These are phyloP conservation scores for Capsaspora owczarzaki DNA, from an alignment of 78 protist genomes.

Conservation along the genomic window DNA sequence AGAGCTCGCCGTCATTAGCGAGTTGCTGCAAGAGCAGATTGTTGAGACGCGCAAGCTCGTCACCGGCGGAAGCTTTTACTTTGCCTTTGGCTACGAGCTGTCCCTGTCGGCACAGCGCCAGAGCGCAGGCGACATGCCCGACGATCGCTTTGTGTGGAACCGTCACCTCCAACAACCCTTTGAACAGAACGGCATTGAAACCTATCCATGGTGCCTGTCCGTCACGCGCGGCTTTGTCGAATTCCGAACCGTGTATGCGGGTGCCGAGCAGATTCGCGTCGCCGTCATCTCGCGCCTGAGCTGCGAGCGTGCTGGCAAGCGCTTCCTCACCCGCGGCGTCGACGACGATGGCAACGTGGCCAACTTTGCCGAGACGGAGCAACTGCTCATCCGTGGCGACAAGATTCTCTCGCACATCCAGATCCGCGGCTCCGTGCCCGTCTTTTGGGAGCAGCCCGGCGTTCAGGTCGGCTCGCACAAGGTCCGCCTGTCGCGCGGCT, in stretches of 20 bases:
- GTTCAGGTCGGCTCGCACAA: slow-evolving; percentile 7
- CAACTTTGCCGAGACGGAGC: slow-evolving; percentile 77
- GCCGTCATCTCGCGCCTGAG: slow-evolving; percentile 45
- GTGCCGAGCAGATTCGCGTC: neutral
- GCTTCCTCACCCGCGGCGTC: slow-evolving; percentile 73
- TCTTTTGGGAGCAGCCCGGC: slow-evolving; percentile 77
- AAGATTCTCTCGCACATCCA: slow-evolving; percentile 1
- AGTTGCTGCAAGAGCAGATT: too few species aligned
- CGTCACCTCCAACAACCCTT: neutral
- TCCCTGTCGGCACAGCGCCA: neutral
- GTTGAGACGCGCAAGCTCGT: slow-evolving; percentile 1
- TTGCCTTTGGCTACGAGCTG: neutral
- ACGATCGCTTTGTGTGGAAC: neutral
- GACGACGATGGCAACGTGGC: slow-evolving; percentile 80
- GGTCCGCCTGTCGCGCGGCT: slow-evolving; percentile 15
- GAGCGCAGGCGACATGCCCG: neutral
- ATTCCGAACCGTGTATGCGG: slow-evolving; percentile 6
- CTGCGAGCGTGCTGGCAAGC: slow-evolving; percentile 64
- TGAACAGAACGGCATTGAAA: neutral
- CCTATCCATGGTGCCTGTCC: neutral
- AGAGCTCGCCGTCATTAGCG: neutral
- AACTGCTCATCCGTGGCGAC: slow-evolving; percentile 16
- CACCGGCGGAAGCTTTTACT: neutral
- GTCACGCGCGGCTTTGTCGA: slow-evolving; percentile 5
- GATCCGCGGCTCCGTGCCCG: slow-evolving; percentile 68